phyloP scores from a whole-genome alignment of 345 rosid species.

The Salix arbutifolia region DNA sequence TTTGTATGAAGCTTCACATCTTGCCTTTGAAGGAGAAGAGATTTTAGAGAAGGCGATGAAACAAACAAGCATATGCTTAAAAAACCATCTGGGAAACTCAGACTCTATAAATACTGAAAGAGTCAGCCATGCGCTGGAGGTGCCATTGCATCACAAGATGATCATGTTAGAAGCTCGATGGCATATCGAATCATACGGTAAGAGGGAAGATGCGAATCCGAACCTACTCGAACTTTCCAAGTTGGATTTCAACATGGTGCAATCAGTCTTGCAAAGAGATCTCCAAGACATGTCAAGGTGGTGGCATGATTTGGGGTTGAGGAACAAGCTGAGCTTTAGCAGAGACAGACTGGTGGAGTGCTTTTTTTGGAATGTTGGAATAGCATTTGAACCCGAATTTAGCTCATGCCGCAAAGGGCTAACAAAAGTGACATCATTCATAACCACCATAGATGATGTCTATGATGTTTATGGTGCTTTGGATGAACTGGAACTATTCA shows the following conservation, averaged over 20 bases:
- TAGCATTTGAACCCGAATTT: constrained; percentile 27
- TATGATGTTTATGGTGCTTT: constrained; percentile 41
- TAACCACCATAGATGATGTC: constrained; percentile 40
- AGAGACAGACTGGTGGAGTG: constrained; percentile 50
- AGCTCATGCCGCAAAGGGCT: constrained; percentile 21
- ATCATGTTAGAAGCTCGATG: constrained; percentile 34
- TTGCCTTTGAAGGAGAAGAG: constrained; percentile 34
- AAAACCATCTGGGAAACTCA: not conserved
- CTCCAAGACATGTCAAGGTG: constrained; percentile 37
- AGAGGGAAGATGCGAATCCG: not conserved
- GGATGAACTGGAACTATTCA: constrained; percentile 39
- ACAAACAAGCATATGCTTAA: constrained; percentile 18
- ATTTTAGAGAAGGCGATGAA: constrained; percentile 22
- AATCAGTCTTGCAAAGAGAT: constrained; percentile 30
- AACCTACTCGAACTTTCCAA: constrained; percentile 37
- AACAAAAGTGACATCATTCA: constrained; percentile 33
- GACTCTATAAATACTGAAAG: not conserved
- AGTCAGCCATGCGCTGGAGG: constrained; percentile 34
- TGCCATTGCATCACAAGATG: constrained; percentile 32
- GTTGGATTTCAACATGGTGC: constrained; percentile 41
- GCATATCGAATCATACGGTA: constrained; percentile 25
- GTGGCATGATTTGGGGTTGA: constrained; percentile 34
- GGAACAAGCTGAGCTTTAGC: constrained; percentile 32
- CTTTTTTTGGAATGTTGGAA: constrained; percentile 41
- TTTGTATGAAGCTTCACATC: constrained; percentile 41